Evolutionary conservation across 1,284 basidiomycete species (phyloP).

Genomic region (Paramarasmius palmivorus): DNA sequence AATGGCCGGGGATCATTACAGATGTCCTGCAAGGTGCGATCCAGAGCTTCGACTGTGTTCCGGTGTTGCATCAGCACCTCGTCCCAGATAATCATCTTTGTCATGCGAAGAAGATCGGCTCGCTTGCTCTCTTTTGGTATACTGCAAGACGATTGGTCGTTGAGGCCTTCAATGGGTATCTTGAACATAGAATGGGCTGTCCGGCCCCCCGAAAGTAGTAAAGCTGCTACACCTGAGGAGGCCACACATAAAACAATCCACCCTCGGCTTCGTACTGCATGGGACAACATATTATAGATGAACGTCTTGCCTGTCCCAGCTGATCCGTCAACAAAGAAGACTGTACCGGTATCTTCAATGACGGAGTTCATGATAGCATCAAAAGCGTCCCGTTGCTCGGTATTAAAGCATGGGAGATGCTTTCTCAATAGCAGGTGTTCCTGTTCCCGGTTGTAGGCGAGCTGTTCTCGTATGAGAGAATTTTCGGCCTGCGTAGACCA

Average conservation of each 20-base stretch:
- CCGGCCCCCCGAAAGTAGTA: slow-evolving; percentile 12
- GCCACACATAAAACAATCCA: slow-evolving; percentile 27
- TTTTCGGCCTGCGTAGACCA: slow-evolving; percentile 32
- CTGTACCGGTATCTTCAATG: slow-evolving; percentile 19
- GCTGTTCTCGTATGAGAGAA: slow-evolving; percentile 38
- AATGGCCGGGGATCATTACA: slow-evolving; percentile 27
- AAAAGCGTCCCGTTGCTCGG: slow-evolving; percentile 35
- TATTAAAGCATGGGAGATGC: slow-evolving; percentile 30
- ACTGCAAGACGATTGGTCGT: slow-evolving; percentile 29
- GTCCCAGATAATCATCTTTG: slow-evolving; percentile 39
- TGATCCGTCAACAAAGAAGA: slow-evolving; percentile 46
- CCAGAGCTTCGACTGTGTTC: slow-evolving; percentile 31
- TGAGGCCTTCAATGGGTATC: slow-evolving; percentile 15
- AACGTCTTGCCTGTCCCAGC: slow-evolving; percentile 54
- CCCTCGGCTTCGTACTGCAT: slow-evolving; percentile 24
- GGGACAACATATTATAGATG: slow-evolving; percentile 40
- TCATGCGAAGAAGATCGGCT: slow-evolving; percentile 27
- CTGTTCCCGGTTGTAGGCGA: slow-evolving; percentile 28
- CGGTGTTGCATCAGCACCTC: slow-evolving; percentile 37
- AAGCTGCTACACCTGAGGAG: slow-evolving; percentile 18
- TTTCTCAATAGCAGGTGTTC: slow-evolving; percentile 16
- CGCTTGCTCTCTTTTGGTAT: slow-evolving; percentile 27
- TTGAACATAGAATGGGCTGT: slow-evolving; percentile 8
- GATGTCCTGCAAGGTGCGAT: slow-evolving; percentile 30
- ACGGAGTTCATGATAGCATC: slow-evolving; percentile 32